These are phyloP conservation scores for Colletotrichum sp. DNA, from an alignment of 2,329 filamentous ascomycete genomes.

Conservation along the genomic window DNA sequence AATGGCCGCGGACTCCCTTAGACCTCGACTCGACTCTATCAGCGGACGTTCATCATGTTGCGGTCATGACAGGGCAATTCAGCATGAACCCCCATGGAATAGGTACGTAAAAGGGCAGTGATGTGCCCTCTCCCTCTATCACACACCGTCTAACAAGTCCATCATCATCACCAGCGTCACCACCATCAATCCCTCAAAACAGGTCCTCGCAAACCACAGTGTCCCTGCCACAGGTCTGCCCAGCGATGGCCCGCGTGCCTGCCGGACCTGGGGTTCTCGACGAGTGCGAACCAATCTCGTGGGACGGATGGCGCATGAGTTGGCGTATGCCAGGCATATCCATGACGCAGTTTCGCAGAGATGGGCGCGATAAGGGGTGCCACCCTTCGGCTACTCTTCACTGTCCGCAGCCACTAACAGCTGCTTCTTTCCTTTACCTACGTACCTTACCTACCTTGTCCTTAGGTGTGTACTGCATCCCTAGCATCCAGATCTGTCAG, in stretches of 20 bases:
- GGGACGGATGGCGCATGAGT: conserved; percentile 7
- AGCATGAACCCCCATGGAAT: neutral
- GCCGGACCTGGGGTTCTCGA: neutral
- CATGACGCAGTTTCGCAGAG: conserved; percentile 17
- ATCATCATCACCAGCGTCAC: neutral
- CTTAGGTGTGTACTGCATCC: neutral
- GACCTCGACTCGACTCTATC: neutral
- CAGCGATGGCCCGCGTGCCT: conserved; percentile 1
- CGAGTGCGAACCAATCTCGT: conserved; percentile 15
- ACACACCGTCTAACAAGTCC: neutral
- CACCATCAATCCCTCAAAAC: neutral
- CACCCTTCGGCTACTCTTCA: neutral
- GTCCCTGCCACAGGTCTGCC: neutral
- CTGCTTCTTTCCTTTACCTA: neutral
- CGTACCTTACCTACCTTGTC: no score
- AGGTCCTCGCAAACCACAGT: neutral
- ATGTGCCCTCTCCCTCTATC: neutral
- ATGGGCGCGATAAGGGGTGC: conserved; percentile 13
- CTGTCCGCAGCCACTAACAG: neutral
- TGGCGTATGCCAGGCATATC: conserved; percentile 13
- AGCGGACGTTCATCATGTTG: neutral
- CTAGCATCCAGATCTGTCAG: conserved; percentile 10
- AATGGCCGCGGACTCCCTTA: neutral
- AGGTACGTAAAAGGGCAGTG: neutral
- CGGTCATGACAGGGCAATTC: neutral